phyloP scores from a whole-genome alignment of 805 yeast genomes.

The Yarrowia porcina region DNA sequence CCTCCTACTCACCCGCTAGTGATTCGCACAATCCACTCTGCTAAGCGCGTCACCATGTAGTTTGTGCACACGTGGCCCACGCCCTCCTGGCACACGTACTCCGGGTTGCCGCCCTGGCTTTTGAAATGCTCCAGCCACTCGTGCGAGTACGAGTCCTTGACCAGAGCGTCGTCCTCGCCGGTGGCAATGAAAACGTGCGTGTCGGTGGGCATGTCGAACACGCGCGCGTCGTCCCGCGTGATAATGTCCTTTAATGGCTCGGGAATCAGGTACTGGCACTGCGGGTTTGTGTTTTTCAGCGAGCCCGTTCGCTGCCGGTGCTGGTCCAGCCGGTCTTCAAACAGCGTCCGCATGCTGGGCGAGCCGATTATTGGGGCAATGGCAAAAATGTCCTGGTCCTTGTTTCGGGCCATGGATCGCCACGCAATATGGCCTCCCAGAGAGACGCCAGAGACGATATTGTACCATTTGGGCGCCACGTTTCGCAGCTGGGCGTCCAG shows the following conservation, averaged over 20 bases:
- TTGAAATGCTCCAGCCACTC: conserved; percentile 35
- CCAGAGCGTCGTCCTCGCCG: conserved; percentile 41
- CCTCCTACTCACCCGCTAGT: conserved; percentile 8
- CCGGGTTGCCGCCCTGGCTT: conserved; percentile 28
- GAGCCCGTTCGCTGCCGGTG: conserved; percentile 8
- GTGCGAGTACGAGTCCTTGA: conserved; percentile 38
- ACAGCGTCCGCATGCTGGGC: conserved; percentile 46
- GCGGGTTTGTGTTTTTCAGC: conserved; percentile 3
- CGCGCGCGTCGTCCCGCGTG: conserved; percentile 18
- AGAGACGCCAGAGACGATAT: conserved; percentile 50
- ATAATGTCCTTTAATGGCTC: conserved; percentile 20
- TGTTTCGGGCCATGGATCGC: conserved; percentile 37
- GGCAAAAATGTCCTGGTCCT: conserved; percentile 41
- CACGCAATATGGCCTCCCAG: conserved; percentile 59
- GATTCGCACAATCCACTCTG: conserved; percentile 32
- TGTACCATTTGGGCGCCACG: conserved; percentile 34
- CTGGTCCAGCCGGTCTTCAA: conserved; percentile 31
- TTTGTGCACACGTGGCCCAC: conserved; percentile 38
- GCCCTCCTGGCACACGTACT: conserved; percentile 34
- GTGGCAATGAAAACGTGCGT: conserved; percentile 35
- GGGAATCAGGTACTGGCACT: conserved; percentile 17
- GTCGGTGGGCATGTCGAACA: conserved; percentile 27
- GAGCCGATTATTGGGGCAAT: conserved; percentile 53
- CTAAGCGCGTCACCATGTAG: conserved; percentile 34
- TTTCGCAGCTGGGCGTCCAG: conserved; percentile 32